Evolutionary conservation across 495 filamentous ascomycete genomes (phyloP), one percentile per base, ranked within the genome.

Genomic region (Entonaema liquescens): DNA sequence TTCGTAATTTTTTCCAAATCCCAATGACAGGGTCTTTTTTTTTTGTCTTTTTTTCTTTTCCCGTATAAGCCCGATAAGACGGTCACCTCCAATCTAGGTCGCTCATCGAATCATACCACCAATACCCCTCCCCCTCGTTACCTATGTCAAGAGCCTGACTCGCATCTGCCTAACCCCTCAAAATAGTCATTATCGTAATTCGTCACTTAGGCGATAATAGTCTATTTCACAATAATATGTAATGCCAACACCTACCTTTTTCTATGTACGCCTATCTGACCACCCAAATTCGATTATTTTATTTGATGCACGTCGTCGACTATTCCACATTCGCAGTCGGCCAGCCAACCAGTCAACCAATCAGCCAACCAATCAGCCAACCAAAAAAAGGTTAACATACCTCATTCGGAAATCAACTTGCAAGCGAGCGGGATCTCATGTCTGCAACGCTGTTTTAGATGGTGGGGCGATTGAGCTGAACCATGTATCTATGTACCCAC

Each of bases 341-440:
- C 42, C 42, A 47, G 42, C 42, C 42, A 40, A 40, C 36, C 36
- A 57, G 59, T n/a, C n/a, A 47, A 47, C 54, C 54, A 50, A 57
- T 47, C 38, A 68, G 49, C 64, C 55, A 65, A 52, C 70, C 70
- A 54, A 28, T 40, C 44, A 72, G 53, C 70, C 65, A 68, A 72
- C 70, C 65, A 72, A 50, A 61, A 23, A 4, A 12, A 3, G 17
- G 38, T 26, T 57, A 25, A n/a, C 23, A 33, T 65, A 65, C 70
- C 56, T 58, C 60, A 68, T 72, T 72, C 65, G 70, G 70, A 72
- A 72, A 68, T 61, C 56, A 17, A 59, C 59, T 72, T 72, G 65
- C 60, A 72, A 64, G 54, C 59, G 54, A 58, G 44, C 59, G 70
- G 70, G 65, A 65, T 65, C 70, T 71, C 55, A 65, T 57, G 57